Conservation (phyloP, 2,329 filamentous ascomycete genomes). For the Cryoendolithus antarcticus region DNA sequence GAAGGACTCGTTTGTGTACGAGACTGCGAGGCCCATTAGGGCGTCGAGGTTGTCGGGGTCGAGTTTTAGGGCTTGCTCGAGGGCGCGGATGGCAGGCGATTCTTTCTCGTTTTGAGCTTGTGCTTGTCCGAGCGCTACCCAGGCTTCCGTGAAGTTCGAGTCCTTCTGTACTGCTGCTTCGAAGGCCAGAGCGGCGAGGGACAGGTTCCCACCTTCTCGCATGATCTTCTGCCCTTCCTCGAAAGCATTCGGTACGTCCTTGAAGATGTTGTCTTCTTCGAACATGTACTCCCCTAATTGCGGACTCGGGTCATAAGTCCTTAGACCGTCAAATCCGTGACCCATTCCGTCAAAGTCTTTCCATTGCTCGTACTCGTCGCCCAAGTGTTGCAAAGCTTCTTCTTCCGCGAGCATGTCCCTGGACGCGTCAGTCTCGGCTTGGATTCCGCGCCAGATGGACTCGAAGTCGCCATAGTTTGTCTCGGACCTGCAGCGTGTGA, state of each 20-base stretch:
- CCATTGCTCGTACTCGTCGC: constrained; percentile 74
- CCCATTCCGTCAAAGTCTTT: constrained; percentile 55
- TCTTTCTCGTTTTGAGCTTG: constrained; percentile 99
- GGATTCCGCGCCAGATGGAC: constrained; percentile 72
- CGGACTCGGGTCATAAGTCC: constrained; percentile 46
- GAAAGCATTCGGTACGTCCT: constrained; percentile 69
- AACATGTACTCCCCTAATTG: constrained; percentile 84
- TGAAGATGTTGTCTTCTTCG: constrained; percentile 86
- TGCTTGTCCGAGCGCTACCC: constrained; percentile 80
- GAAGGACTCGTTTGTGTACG: constrained; percentile 97
- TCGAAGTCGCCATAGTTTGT: constrained; percentile 80
- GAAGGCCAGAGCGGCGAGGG: constrained; percentile 83
- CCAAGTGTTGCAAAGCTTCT: constrained; percentile 48
- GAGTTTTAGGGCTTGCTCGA: constrained; percentile 80
- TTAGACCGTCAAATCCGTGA: constrained; percentile 44
- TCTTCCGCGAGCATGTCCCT: constrained; percentile 58
- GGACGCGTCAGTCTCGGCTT: constrained; percentile 54
- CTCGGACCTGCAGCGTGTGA: constrained; percentile 37
- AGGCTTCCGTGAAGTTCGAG: constrained; percentile 76
- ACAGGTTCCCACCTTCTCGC: constrained; percentile 85
- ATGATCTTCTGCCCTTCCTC: constrained; percentile 89
- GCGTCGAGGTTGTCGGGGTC: constrained; percentile 79
- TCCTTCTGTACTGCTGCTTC: constrained; percentile 91
- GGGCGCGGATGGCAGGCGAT: constrained; percentile 80
- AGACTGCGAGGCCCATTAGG: constrained; percentile 89